Conservation (phyloP, 2,329 filamentous ascomycete genomes). For the Domatiomyces globalis region DNA sequence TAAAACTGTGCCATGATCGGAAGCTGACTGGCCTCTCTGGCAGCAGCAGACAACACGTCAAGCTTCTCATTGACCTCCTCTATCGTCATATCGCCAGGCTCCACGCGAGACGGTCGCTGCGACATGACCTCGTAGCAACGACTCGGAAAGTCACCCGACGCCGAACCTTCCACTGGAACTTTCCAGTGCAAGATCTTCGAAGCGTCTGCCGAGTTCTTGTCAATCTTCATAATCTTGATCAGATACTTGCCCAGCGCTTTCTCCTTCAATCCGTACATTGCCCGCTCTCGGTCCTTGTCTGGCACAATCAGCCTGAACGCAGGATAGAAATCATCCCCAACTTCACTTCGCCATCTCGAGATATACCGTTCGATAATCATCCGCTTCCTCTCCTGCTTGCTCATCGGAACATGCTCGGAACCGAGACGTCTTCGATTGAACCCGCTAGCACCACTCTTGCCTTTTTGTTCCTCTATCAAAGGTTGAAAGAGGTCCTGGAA, state of each 20-base stretch:
- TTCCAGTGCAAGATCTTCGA: conserved; percentile 85
- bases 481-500: conserved; percentile 71
- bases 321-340: conserved; percentile 86
- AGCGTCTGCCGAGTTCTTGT: conserved; percentile 78
- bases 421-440: conserved; percentile 45
- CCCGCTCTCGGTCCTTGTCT: conserved; percentile 80
- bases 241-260: conserved; percentile 76
- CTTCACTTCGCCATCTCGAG: conserved; percentile 68
- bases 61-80: conserved; percentile 78
- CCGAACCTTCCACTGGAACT: conserved; percentile 54
- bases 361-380: conserved; percentile 80
- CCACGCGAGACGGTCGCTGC: conserved; percentile 63
- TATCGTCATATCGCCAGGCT: conserved; percentile 66
- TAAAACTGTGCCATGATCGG: conserved; percentile 76
- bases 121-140: conserved; percentile 76
- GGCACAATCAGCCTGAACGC: conserved; percentile 82
- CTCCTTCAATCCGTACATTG: conserved; percentile 90
- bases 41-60: conserved; percentile 59
- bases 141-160: conserved; percentile 74
- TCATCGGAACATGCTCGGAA: conserved; percentile 38
- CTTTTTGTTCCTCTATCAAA: conserved; percentile 62
- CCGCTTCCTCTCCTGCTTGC: conserved; percentile 62
- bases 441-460: conserved; percentile 50
- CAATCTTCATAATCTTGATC: conserved; percentile 86
- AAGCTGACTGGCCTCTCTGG: conserved; percentile 70